Evolutionary conservation across 148 eudicot species (phyloP).

Genomic region (Mesembryanthemum crystallinum): DNA sequence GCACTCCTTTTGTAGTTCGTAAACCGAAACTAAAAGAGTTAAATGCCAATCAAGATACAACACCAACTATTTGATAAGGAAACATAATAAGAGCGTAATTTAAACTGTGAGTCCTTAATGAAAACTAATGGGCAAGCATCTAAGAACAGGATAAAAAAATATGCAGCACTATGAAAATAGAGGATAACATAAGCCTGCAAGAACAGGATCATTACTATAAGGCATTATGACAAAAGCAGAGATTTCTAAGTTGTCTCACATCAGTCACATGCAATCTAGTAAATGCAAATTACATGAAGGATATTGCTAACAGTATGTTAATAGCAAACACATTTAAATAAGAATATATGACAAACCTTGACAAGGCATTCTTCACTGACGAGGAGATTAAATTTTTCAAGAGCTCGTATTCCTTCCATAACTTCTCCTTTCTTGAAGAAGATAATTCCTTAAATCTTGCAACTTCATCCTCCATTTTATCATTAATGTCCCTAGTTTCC

Average conservation of each 20-base stretch:
- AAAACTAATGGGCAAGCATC: conserved; percentile 8
- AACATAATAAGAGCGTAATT: conserved; percentile 2
- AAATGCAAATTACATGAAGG: background rate
- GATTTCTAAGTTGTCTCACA: background rate
- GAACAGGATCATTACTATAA: background rate
- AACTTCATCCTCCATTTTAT: conserved; percentile 29
- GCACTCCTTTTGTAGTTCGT: conserved; percentile 89
- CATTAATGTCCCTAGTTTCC: conserved; percentile 25
- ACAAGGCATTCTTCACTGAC: conserved; percentile 46
- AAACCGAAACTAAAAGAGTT: conserved; percentile 64
- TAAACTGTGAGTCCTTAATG: background rate
- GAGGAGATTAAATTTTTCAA: conserved; percentile 65
- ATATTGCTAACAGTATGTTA: background rate
- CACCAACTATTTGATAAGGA: conserved; percentile 4
- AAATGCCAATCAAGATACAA: conserved; percentile 30
- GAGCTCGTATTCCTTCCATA: conserved; percentile 65
- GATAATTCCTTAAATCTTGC: conserved; percentile 29
- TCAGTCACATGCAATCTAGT: background rate
- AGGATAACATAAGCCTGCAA: background rate
- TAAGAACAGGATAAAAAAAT: background rate
- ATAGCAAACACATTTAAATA: background rate
- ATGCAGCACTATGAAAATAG: background rate
- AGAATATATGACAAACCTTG: conserved; percentile 47
- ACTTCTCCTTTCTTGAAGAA: conserved; percentile 5
- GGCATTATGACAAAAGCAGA: background rate